phyloP scores from a whole-genome alignment of 495 filamentous ascomycete species.

The Penicillium soppii region DNA sequence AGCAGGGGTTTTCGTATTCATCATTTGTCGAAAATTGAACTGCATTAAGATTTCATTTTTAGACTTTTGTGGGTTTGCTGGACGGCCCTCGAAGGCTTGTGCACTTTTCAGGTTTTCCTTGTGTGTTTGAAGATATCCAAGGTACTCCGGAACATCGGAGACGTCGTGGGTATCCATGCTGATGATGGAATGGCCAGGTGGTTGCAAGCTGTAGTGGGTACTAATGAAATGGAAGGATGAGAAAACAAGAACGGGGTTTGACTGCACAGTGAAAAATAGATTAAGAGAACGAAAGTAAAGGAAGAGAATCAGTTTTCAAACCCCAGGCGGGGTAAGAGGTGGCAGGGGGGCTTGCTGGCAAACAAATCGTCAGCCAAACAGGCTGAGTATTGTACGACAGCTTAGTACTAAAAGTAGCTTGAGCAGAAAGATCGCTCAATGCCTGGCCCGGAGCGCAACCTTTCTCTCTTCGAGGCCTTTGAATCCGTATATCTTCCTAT shows the following conservation, averaged over 20 bases:
- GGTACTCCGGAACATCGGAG: slow-evolving; percentile 12
- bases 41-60: slow-evolving; percentile 19
- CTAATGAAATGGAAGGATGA: neutral
- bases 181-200: neutral
- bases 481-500: no score
- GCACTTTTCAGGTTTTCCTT: slow-evolving; percentile 16
- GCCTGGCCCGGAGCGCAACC: no score
- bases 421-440: no score
- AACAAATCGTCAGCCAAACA: neutral
- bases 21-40: slow-evolving; percentile 17
- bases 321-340: neutral
- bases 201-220: neutral
- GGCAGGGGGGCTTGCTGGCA: neutral
- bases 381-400: neutral
- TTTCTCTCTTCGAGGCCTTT: no score
- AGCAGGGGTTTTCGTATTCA: neutral
- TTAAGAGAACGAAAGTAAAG: neutral
- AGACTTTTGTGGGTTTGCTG: slow-evolving; percentile 14
- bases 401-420: no score
- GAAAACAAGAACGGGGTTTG: neutral
- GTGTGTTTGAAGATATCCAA: slow-evolving; percentile 10
- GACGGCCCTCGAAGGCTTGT: slow-evolving; percentile 15
- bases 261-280: neutral
- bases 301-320: neutral
- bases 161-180: slow-evolving; percentile 31